These are phyloP conservation scores for Russula earlei DNA, from an alignment of 768 basidiomycete species.

Conservation along the genomic window DNA sequence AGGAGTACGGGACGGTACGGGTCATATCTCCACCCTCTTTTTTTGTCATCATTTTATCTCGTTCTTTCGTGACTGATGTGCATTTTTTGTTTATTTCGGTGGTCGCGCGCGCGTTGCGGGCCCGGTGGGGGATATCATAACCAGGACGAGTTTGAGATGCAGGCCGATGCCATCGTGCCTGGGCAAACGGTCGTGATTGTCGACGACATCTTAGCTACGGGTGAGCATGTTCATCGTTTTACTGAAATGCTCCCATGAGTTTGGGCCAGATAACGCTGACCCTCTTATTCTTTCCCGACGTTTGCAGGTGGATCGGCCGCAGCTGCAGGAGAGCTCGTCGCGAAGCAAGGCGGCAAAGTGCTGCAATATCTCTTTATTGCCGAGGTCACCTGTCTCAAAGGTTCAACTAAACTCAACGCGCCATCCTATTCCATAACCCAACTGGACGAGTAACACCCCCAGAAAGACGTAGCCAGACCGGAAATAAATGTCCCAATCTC, in stretches of 20 bases:
- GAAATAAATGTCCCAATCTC: neutral
- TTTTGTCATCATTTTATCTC: no score
- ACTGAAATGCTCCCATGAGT: neutral
- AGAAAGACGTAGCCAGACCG: neutral
- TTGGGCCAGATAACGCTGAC: neutral
- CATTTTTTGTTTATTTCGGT: neutral
- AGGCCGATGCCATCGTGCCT: conserved; percentile 69
- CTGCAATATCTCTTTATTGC: conserved; percentile 94
- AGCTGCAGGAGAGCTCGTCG: conserved; percentile 84
- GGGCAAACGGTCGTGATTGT: conserved; percentile 82
- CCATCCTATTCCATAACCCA: conserved; percentile 86
- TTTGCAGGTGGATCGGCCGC: conserved; percentile 79
- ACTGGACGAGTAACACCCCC: conserved; percentile 40
- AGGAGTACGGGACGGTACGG: conserved; percentile 86
- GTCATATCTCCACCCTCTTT: neutral
- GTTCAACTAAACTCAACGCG: conserved; percentile 68
- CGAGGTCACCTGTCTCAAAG: conserved; percentile 69
- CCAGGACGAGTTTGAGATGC: conserved; percentile 95
- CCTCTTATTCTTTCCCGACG: neutral
- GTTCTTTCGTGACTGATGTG: no score
- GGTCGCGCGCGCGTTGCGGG: no score
- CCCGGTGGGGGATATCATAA: no score
- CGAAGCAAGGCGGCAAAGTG: conserved; percentile 72
- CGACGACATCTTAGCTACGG: conserved; percentile 95
- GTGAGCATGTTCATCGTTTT: conserved; percentile 33